Percentiles rank a stretch among this genome's conserved stretches.
These are phyloP conservation scores for Tricholoma terreum DNA, from an alignment of 768 basidiomycete species.

Conservation along the genomic window DNA sequence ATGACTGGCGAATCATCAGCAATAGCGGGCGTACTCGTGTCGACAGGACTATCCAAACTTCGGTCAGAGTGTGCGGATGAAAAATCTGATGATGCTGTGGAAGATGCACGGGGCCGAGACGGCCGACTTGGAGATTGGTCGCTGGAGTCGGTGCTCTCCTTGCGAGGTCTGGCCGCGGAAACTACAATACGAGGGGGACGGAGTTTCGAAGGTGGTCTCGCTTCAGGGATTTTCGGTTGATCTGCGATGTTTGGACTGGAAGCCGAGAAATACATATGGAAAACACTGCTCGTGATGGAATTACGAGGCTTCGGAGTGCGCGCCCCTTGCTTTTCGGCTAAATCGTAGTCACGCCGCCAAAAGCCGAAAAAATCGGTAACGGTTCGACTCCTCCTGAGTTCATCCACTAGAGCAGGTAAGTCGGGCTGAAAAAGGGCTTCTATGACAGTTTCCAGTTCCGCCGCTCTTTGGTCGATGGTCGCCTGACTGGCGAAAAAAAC, in stretches of 20 bases:
- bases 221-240: conserved; percentile 15
- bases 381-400: conserved; percentile 53
- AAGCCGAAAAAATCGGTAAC: conserved; percentile 77
- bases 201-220: conserved; percentile 14
- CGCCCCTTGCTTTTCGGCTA: conserved; percentile 37
- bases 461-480: conserved; percentile 58
- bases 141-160: conserved; percentile 16
- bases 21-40: conserved; percentile 25
- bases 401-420: conserved; percentile 62
- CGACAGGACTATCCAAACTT: conserved; percentile 29
- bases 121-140: conserved; percentile 15
- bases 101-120: conserved; percentile 34
- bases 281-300: conserved; percentile 52
- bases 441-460: conserved; percentile 59
- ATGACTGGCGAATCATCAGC: conserved; percentile 36
- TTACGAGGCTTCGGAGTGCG: conserved; percentile 28
- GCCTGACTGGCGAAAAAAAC: conserved; percentile 71
- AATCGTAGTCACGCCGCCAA: conserved; percentile 72
- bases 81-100: conserved; percentile 39
- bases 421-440: conserved; percentile 55
- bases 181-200: conserved; percentile 1
- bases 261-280: conserved; percentile 59
- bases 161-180: conserved; percentile 9
- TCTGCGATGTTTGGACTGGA: conserved; percentile 25
- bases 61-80: conserved; percentile 40